Percentiles rank a stretch among this genome's conserved stretches.
Conservation (phyloP, 805 yeast species). For the Scheffersomyces amazonensis region DNA sequence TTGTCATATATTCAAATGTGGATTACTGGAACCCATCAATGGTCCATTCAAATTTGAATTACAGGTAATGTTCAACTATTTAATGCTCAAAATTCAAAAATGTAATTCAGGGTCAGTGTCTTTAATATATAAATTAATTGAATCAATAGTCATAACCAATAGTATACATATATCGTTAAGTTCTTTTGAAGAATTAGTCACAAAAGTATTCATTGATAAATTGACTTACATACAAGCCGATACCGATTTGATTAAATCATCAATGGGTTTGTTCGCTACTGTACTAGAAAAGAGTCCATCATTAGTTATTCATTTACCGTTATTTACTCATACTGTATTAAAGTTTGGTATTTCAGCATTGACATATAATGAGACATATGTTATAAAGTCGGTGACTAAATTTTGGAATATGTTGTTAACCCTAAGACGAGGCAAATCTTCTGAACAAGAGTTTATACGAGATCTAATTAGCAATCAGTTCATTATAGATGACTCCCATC, state of each 20-base stretch:
- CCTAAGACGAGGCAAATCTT: slow-evolving; percentile 43
- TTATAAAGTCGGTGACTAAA: slow-evolving; percentile 47
- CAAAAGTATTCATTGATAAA: slow-evolving; percentile 34
- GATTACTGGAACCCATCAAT: slow-evolving; percentile 57
- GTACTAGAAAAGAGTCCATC: slow-evolving; percentile 49
- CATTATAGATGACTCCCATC: slow-evolving; percentile 4
- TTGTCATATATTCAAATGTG: slow-evolving; percentile 59
- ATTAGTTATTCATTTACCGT: slow-evolving; percentile 34
- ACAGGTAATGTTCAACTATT: slow-evolving; percentile 37
- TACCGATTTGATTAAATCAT: slow-evolving; percentile 56
- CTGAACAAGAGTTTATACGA: slow-evolving; percentile 34
- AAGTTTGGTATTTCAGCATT: slow-evolving; percentile 37
- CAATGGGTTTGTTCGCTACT: slow-evolving; percentile 50
- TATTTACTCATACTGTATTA: slow-evolving; percentile 19
- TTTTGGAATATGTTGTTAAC: slow-evolving; percentile 55
- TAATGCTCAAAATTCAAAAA: slow-evolving; percentile 27
- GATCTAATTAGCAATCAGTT: slow-evolving; percentile 17
- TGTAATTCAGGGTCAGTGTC: slow-evolving; percentile 37
- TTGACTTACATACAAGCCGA: slow-evolving; percentile 42
- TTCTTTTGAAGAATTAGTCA: slow-evolving; percentile 33
- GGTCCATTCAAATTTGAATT: slow-evolving; percentile 65
- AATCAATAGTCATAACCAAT: slow-evolving; percentile 40
- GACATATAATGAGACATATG: slow-evolving; percentile 50
- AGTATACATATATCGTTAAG: slow-evolving; percentile 20
- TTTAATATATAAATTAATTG: slow-evolving; percentile 42